Percentiles rank a stretch among this genome's conserved stretches.
Conservation (phyloP, 257 asterid genomes). For the Capsicum baccatum region DNA sequence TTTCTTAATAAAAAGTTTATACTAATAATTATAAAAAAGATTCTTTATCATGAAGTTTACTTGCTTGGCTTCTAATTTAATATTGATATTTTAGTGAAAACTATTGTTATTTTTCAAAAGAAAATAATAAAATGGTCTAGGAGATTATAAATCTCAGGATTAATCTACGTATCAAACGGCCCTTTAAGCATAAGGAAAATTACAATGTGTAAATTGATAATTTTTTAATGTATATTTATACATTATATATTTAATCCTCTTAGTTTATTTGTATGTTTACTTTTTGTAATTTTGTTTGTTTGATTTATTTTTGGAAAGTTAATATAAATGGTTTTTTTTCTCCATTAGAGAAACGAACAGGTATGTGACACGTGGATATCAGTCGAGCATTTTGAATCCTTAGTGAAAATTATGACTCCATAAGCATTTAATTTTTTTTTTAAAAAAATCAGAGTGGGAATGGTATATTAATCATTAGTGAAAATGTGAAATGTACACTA, state of each 20-base stretch:
- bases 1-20: neutral
- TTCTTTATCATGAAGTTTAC: neutral
- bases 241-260: too few species aligned
- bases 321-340: too few species aligned
- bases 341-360: neutral
- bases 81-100: neutral
- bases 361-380: rapidly evolving
- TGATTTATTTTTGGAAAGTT: too few species aligned
- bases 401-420: neutral
- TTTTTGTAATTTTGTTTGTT: neutral
- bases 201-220: too few species aligned
- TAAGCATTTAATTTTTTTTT: too few species aligned
- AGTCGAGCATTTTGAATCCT: rapidly evolving
- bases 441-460: neutral
- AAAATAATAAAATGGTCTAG: neutral
- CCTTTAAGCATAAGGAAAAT: neutral
- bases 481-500: slow-evolving; percentile 1
- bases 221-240: too few species aligned
- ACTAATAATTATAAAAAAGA: neutral
- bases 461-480: slow-evolving; percentile 9
- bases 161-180: too few species aligned
- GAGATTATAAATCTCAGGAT: too few species aligned
- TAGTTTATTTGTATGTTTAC: too few species aligned
- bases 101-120: neutral
- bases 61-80: neutral